Evolutionary conservation across 139 green algal species (phyloP).

Genomic region (Trebouxia sp.): DNA sequence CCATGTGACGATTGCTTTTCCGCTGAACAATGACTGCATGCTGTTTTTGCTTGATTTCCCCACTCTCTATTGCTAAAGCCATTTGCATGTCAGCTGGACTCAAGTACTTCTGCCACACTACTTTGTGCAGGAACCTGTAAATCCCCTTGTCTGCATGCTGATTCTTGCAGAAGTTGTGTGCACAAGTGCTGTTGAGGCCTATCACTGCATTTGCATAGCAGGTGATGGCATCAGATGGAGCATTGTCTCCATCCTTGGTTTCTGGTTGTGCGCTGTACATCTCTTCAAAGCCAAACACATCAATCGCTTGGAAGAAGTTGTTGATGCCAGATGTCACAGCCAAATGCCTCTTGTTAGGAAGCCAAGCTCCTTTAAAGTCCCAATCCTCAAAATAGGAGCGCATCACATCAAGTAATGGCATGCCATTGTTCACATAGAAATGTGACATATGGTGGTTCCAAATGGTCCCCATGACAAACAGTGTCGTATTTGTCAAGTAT

Average conservation of each 20-base stretch:
- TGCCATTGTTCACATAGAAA: conserved; percentile 20
- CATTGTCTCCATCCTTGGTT: background rate
- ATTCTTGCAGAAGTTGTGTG: conserved; percentile 17
- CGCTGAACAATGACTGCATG: conserved; percentile 9
- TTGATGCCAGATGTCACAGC: background rate
- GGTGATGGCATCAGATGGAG: background rate
- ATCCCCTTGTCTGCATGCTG: conserved; percentile 14
- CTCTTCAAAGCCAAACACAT: background rate
- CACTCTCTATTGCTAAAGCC: background rate
- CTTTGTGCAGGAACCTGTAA: conserved; percentile 1
- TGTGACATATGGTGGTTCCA: conserved; percentile 21
- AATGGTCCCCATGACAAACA: conserved; percentile 12
- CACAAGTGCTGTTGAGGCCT: conserved; percentile 1
- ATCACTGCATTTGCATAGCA: conserved; percentile 19
- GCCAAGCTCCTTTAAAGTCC: background rate
- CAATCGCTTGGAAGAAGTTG: background rate
- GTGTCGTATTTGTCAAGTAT: conserved; percentile 15
- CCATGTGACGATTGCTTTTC: conserved; percentile 18
- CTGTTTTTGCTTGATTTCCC: background rate
- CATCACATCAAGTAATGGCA: conserved; percentile 8
- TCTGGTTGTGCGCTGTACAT: background rate
- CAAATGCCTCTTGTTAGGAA: background rate
- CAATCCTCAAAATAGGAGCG: background rate
- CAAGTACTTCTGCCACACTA: conserved; percentile 3
- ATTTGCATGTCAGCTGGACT: background rate